Evolutionary conservation across 2,329 filamentous ascomycete genomes (phyloP).

Genomic region (Aspergillus sp.): DNA sequence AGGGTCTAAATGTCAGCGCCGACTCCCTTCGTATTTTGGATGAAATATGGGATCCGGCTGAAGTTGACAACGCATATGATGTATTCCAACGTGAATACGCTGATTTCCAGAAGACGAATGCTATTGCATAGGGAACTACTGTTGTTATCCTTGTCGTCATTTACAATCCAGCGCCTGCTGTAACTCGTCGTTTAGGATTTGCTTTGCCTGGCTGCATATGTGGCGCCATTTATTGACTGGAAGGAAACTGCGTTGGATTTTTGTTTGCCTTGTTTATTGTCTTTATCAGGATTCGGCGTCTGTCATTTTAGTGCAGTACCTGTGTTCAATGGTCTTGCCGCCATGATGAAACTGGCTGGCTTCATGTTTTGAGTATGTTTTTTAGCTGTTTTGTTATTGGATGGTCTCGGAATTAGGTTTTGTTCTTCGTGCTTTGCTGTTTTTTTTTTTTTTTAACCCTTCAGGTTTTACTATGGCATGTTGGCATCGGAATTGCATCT

Average conservation of each 20-base stretch:
- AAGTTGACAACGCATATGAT: slow-evolving; percentile 15
- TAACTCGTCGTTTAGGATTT: background rate
- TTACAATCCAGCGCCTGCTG: background rate
- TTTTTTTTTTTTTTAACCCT: background rate
- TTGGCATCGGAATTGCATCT: background rate
- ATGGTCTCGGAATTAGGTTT: background rate
- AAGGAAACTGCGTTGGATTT: background rate
- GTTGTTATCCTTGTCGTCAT: background rate
- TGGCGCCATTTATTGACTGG: background rate
- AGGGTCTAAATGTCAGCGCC: slow-evolving; percentile 17
- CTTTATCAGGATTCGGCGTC: background rate
- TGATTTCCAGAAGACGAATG: slow-evolving; percentile 14
- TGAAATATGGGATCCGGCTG: slow-evolving; percentile 18
- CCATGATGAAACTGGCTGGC: slow-evolving; percentile 9
- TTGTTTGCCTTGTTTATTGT: background rate
- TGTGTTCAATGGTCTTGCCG: background rate
- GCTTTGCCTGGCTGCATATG: background rate
- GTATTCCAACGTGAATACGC: slow-evolving; percentile 17
- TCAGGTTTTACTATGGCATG: background rate
- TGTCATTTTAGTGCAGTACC: slow-evolving; percentile 1
- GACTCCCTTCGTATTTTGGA: slow-evolving; percentile 13
- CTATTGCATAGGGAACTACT: slow-evolving; percentile 7
- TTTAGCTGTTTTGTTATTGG: background rate
- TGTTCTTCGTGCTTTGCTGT: background rate
- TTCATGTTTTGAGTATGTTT: background rate